A percentile compares a stretch with the other conserved stretches of the same genome.
Evolutionary conservation across 345 rosid genomes (phyloP).

Genomic region (Rhizophora mangle): DNA sequence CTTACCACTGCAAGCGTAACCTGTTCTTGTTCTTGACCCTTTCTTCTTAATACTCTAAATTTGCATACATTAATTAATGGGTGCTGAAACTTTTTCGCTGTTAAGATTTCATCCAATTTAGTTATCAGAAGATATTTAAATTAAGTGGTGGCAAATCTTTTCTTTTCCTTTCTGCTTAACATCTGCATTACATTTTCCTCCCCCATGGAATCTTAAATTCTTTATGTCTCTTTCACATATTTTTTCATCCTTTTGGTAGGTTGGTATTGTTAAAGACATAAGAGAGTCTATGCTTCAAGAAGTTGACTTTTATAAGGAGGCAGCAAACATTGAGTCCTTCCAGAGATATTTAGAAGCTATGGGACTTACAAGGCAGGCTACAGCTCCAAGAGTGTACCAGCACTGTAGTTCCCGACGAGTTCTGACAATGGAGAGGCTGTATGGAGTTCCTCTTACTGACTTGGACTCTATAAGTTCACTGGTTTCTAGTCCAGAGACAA

Average conservation of each 20-base stretch:
- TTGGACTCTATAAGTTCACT: conserved; percentile 84
- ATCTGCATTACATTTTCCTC: too few relatives aligned
- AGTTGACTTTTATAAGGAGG: conserved; percentile 91
- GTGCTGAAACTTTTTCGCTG: background rate
- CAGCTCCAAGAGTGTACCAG: conserved; percentile 82
- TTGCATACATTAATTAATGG: background rate
- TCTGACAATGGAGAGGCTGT: conserved; percentile 95
- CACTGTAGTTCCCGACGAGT: conserved; percentile 81
- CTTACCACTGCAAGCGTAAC: background rate
- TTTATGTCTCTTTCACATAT: background rate
- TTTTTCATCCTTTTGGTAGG: conserved; percentile 41
- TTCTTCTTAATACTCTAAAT: background rate
- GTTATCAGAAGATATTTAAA: too few relatives aligned
- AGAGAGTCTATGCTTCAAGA: conserved; percentile 97
- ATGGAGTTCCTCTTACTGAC: conserved; percentile 98
- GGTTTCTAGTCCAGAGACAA: conserved; percentile 82
- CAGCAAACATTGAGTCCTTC: conserved; percentile 73
- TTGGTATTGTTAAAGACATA: conserved; percentile 82
- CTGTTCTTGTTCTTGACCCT: background rate
- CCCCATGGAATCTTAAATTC: too few relatives aligned
- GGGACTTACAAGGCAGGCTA: conserved; percentile 89
- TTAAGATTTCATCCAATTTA: background rate
- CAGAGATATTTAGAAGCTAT: conserved; percentile 74
- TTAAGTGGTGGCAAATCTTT: too few relatives aligned
- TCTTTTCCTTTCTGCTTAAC: too few relatives aligned